Evolutionary conservation across 352 stramenopile species (phyloP).

Genomic region (Pythium oligandrum): DNA sequence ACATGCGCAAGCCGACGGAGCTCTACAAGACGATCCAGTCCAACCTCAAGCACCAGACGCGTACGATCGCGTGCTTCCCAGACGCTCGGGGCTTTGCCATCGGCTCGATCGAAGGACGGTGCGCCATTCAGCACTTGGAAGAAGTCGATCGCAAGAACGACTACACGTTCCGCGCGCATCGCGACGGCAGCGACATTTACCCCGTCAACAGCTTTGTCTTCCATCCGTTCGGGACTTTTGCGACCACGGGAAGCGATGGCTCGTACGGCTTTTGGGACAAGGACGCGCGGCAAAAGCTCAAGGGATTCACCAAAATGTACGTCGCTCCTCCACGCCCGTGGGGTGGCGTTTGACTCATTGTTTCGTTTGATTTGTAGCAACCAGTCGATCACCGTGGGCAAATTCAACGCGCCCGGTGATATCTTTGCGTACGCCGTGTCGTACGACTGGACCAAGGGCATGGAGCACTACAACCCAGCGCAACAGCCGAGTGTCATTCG

Average conservation of each 20-base stretch:
- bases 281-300: conserved; percentile 96
- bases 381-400: conserved; percentile 87
- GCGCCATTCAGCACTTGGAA: conserved; percentile 88
- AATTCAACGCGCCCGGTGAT: conserved; percentile 92
- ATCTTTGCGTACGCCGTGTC: conserved; percentile 95
- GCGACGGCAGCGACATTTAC: conserved; percentile 30
- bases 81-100: conserved; percentile 86
- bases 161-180: conserved; percentile 93
- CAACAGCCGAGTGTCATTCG: conserved; percentile 88
- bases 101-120: conserved; percentile 89
- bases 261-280: conserved; percentile 99
- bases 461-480: conserved; percentile 81
- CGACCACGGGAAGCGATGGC: conserved; percentile 93
- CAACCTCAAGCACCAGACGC: conserved; percentile 87
- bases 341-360: background rate
- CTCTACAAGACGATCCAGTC: conserved; percentile 84
- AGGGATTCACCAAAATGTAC: conserved; percentile 82
- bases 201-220: conserved; percentile 88
- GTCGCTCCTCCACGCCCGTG: conserved; percentile 1
- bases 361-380: conserved; percentile 37
- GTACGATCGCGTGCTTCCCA: conserved; percentile 87
- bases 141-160: conserved; percentile 78
- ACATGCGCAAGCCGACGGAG: conserved; percentile 80
- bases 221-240: conserved; percentile 93
- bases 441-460: conserved; percentile 97